Conservation (phyloP, 2,329 filamentous ascomycete genomes). For the Neospermospora avenae region DNA sequence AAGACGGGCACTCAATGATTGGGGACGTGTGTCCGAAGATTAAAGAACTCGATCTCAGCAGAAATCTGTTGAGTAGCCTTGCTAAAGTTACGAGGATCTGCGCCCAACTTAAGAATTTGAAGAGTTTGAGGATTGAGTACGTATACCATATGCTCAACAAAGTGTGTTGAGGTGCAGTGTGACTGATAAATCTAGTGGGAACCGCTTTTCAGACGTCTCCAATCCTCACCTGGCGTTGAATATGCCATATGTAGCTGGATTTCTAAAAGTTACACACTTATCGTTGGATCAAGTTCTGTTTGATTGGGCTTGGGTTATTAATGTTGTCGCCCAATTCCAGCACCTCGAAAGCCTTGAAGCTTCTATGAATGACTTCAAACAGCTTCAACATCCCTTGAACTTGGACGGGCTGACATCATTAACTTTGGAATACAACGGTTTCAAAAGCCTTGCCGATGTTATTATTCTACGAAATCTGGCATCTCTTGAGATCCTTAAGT, state of each 20-base stretch:
- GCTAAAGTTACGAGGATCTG: conserved; percentile 69
- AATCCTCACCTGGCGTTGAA: neutral
- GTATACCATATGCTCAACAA: conserved; percentile 28
- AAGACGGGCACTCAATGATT: conserved; percentile 33
- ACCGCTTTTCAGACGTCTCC: conserved; percentile 61
- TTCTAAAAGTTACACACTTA: conserved; percentile 51
- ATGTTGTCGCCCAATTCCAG: conserved; percentile 51
- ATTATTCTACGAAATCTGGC: conserved; percentile 48
- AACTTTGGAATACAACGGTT: conserved; percentile 70
- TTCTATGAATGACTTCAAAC: conserved; percentile 55
- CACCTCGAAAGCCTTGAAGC: conserved; percentile 49
- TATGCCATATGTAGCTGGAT: neutral
- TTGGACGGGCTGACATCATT: conserved; percentile 50
- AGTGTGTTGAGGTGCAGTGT: neutral
- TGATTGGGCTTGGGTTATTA: conserved; percentile 60
- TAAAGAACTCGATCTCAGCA: conserved; percentile 76
- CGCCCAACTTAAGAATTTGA: conserved; percentile 62
- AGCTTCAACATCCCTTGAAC: conserved; percentile 43
- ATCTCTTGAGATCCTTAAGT: conserved; percentile 57
- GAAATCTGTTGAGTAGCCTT: conserved; percentile 73
- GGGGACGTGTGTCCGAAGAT: conserved; percentile 60
- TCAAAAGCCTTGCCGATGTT: conserved; percentile 57
- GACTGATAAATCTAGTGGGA: conserved; percentile 54
- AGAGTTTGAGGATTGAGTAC: conserved; percentile 68
- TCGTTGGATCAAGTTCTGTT: conserved; percentile 66